Conservation (phyloP, 345 rosid genomes). For the Hypericum perforatum region DNA sequence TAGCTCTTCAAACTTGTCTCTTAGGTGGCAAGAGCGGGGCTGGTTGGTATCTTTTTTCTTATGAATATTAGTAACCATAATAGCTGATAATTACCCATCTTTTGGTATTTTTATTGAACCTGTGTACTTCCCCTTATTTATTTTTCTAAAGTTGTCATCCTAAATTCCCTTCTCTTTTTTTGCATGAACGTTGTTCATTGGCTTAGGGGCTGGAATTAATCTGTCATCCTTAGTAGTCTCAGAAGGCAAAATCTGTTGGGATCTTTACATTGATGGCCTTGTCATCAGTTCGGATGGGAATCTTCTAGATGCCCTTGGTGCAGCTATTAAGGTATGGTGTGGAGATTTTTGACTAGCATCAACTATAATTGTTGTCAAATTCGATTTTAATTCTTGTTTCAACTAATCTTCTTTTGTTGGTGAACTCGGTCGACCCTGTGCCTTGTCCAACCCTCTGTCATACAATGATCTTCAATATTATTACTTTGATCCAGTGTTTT, state of each 20-base stretch:
- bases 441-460: too few relatives aligned
- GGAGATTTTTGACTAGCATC: too few relatives aligned
- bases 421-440: too few relatives aligned
- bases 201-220: constrained; percentile 77
- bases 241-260: constrained; percentile 89
- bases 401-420: too few relatives aligned
- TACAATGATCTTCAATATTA: too few relatives aligned
- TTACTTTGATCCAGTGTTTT: too few relatives aligned
- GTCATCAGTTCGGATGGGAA: constrained; percentile 86
- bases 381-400: too few relatives aligned
- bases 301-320: constrained; percentile 65
- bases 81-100: too few relatives aligned
- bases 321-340: constrained; percentile 61
- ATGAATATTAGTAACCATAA: background rate
- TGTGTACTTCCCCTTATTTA: background rate
- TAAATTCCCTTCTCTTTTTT: background rate
- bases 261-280: constrained; percentile 77
- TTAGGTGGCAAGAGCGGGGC: constrained; percentile 87
- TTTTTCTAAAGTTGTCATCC: background rate
- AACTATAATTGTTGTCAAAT: too few relatives aligned
- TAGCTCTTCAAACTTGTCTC: constrained; percentile 62
- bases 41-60: constrained; percentile 34
- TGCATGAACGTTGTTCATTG: constrained; percentile 3
- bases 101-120: too few relatives aligned
- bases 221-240: constrained; percentile 57